Evolutionary conservation across 2,329 filamentous ascomycete genomes (phyloP).

Genomic region (Tolypocladium amazonense): DNA sequence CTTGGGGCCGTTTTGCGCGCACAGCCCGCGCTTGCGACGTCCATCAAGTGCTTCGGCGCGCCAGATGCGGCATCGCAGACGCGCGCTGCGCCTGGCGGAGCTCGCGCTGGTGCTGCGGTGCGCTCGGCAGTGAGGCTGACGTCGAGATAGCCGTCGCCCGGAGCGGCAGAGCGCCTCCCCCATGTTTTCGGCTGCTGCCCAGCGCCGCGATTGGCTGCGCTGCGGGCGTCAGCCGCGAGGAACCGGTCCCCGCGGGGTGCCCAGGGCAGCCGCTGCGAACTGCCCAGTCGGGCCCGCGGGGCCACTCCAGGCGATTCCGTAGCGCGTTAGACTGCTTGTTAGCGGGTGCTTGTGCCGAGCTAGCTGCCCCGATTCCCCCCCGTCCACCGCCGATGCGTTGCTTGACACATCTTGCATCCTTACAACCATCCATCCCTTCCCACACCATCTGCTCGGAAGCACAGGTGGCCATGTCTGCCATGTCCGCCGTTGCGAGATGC

Average conservation of each 20-base stretch:
- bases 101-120: no score
- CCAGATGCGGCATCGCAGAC: neutral
- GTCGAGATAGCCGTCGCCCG: neutral
- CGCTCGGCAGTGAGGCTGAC: neutral
- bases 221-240: neutral
- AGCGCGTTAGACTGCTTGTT: neutral
- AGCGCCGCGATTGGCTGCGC: neutral
- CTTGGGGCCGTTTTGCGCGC: neutral
- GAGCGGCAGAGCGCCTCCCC: neutral
- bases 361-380: neutral
- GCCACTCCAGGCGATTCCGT: neutral
- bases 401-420: neutral
- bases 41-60: neutral
- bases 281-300: neutral
- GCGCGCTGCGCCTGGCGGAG: neutral
- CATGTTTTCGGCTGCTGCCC: neutral
- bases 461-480: constrained; percentile 4
- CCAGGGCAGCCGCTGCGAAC: neutral
- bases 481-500: constrained; percentile 5
- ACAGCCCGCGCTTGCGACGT: neutral
- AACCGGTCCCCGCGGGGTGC: neutral
- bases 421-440: neutral
- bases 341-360: neutral
- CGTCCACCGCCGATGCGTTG: neutral
- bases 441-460: neutral